A percentile compares a stretch with the other conserved stretches of the same genome.
These are phyloP conservation scores for Hansenula lynferdii DNA, from an alignment of 1,139 yeast species.

Conservation along the genomic window DNA sequence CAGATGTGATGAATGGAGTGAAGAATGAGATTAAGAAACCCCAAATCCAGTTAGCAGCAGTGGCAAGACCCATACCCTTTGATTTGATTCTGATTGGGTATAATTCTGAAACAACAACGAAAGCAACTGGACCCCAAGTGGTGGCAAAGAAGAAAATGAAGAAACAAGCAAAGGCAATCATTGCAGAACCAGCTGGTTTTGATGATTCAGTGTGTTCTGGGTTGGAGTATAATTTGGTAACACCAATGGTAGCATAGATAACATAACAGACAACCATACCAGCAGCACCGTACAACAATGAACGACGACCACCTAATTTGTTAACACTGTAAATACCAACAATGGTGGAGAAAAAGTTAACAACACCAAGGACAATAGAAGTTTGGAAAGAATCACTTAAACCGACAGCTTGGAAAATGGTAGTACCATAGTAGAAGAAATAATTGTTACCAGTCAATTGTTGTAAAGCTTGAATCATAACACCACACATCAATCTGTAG, in stretches of 20 bases:
- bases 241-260: constrained; percentile 67
- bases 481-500: constrained; percentile 61
- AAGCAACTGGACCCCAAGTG: constrained; percentile 84
- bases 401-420: constrained; percentile 74
- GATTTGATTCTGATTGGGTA: constrained; percentile 78
- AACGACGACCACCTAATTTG: constrained; percentile 63
- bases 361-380: constrained; percentile 71
- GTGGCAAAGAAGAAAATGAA: constrained; percentile 79
- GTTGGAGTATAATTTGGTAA: constrained; percentile 53
- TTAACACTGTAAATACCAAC: constrained; percentile 64
- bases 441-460: constrained; percentile 80
- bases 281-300: constrained; percentile 58
- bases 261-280: constrained; percentile 64
- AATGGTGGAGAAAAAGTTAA: constrained; percentile 73
- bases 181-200: constrained; percentile 62
- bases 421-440: constrained; percentile 79
- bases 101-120: constrained; percentile 67
- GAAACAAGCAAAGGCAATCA: constrained; percentile 75
- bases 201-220: constrained; percentile 32
- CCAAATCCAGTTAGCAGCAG: constrained; percentile 73
- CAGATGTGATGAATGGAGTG: constrained; percentile 63
- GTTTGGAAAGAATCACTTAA: constrained; percentile 69
- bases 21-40: constrained; percentile 77
- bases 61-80: constrained; percentile 72
- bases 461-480: constrained; percentile 63